Evolutionary conservation across 495 filamentous ascomycete genomes (phyloP).

Genomic region (Penicillium parvum): DNA sequence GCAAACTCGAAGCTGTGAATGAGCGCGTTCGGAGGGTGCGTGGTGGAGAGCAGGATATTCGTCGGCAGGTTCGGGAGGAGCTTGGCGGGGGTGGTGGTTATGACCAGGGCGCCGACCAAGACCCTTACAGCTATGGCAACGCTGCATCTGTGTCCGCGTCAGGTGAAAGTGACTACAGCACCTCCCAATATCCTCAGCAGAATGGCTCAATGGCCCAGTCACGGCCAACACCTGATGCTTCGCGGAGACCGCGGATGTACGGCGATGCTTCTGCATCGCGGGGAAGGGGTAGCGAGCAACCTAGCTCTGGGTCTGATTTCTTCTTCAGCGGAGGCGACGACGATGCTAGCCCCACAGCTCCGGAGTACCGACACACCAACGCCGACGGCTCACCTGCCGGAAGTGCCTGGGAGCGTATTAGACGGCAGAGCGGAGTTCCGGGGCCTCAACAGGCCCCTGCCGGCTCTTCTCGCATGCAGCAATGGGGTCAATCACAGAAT

Average conservation of each 20-base stretch:
- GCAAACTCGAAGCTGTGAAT: constrained; percentile 15
- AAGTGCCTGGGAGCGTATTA: constrained; percentile 42
- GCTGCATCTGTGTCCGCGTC: background rate
- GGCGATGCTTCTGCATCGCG: background rate
- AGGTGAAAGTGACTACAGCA: constrained; percentile 5
- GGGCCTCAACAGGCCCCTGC: constrained; percentile 6
- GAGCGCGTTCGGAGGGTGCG: constrained; percentile 11
- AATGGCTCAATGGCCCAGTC: background rate
- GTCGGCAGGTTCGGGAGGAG: constrained; percentile 2
- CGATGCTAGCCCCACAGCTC: constrained; percentile 38
- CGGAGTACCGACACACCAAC: constrained; percentile 28
- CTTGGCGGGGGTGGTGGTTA: background rate
- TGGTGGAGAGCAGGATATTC: constrained; percentile 6
- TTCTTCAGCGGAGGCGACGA: constrained; percentile 28
- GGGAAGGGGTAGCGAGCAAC: background rate
- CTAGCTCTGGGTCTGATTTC: constrained; percentile 16
- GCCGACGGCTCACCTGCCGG: constrained; percentile 14
- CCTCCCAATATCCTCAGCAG: background rate
- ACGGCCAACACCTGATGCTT: background rate
- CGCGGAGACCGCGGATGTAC: background rate
- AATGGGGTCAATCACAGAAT: constrained; percentile 8
- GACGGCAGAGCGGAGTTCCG: constrained; percentile 23
- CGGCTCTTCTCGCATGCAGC: constrained; percentile 4
- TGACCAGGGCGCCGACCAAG: background rate
- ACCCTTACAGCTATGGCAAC: constrained; percentile 5